phyloP scores from a whole-genome alignment of 768 basidiomycete genomes.

The Sporobolomyces phaffii region DNA sequence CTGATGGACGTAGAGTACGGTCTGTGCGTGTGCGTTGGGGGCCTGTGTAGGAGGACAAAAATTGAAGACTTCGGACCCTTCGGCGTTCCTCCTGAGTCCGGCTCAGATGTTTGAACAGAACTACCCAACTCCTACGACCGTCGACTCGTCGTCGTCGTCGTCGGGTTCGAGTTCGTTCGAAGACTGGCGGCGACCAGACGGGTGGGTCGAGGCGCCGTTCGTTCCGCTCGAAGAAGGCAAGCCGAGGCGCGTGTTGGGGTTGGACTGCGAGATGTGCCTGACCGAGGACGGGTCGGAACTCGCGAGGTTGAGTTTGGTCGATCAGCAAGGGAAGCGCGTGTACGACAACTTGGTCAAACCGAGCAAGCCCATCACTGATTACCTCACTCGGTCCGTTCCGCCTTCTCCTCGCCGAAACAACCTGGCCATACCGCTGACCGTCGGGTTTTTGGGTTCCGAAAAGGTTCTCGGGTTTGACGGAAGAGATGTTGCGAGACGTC shows the following conservation, averaged over 20 bases:
- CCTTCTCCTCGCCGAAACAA: too few relatives aligned
- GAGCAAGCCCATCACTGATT: conserved; percentile 72
- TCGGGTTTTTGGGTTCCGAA: neutral
- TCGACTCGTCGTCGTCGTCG: conserved; percentile 56
- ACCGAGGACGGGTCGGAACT: conserved; percentile 87
- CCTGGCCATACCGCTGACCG: too few relatives aligned
- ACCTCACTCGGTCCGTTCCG: conserved; percentile 69
- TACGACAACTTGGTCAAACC: conserved; percentile 91
- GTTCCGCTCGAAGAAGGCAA: conserved; percentile 33
- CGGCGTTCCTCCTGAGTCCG: conserved; percentile 65
- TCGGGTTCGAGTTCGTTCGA: conserved; percentile 23
- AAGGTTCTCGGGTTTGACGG: conserved; percentile 92
- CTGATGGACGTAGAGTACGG: too few relatives aligned
- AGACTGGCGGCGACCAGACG: conserved; percentile 46
- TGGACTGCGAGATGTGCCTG: conserved; percentile 97
- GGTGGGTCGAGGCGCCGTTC: conserved; percentile 78
- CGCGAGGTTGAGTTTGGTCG: conserved; percentile 75
- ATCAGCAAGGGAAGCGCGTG: conserved; percentile 66
- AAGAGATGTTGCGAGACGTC: conserved; percentile 59
- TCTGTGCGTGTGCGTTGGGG: too few relatives aligned
- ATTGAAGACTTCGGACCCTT: conserved; percentile 52
- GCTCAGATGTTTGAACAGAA: conserved; percentile 93
- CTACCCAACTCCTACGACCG: conserved; percentile 72
- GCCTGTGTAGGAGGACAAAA: conserved; percentile 49
- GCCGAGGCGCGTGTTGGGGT: conserved; percentile 57